Evolutionary conservation across 2,329 filamentous ascomycete genomes (phyloP).

Genomic region (Clonostachys byssicola): DNA sequence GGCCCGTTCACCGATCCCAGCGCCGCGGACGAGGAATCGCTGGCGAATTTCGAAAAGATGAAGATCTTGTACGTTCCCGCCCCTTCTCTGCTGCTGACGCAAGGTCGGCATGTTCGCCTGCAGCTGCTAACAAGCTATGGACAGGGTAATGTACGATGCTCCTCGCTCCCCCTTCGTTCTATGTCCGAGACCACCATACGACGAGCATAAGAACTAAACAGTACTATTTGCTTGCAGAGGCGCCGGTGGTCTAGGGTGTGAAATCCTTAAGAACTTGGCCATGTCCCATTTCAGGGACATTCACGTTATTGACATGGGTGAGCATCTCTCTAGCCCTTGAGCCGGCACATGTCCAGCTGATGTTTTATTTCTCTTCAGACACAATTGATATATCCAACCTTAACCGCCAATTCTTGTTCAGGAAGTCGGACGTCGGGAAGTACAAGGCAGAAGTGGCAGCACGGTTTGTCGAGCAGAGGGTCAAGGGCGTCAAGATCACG

Average conservation of each 20-base stretch:
- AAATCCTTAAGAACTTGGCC: conserved; percentile 94
- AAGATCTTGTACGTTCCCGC: conserved; percentile 64
- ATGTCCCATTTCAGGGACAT: conserved; percentile 95
- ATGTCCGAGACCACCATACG: not conserved
- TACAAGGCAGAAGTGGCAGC: conserved; percentile 93
- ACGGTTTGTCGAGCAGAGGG: conserved; percentile 82
- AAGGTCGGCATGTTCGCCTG: not conserved
- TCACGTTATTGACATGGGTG: conserved; percentile 98
- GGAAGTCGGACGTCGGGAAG: conserved; percentile 85
- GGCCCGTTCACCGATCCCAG: conserved; percentile 79
- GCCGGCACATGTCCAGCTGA: conserved; percentile 1
- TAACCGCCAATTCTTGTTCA: conserved; percentile 96
- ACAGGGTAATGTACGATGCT: conserved; percentile 5
- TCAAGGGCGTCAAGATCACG: conserved; percentile 88
- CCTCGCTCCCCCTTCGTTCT: not conserved
- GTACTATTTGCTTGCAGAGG: conserved; percentile 51
- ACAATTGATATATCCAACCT: conserved; percentile 98
- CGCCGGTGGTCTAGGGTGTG: conserved; percentile 89
- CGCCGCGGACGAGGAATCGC: conserved; percentile 44
- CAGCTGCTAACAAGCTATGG: not conserved
- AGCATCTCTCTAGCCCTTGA: conserved; percentile 8
- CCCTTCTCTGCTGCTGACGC: not conserved
- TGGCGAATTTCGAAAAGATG: conserved; percentile 58
- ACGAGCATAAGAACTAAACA: too few species aligned
- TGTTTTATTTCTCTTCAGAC: conserved; percentile 46